Conservation (phyloP, 2,329 filamentous ascomycete species). For the Sclerotinia spermophila region DNA sequence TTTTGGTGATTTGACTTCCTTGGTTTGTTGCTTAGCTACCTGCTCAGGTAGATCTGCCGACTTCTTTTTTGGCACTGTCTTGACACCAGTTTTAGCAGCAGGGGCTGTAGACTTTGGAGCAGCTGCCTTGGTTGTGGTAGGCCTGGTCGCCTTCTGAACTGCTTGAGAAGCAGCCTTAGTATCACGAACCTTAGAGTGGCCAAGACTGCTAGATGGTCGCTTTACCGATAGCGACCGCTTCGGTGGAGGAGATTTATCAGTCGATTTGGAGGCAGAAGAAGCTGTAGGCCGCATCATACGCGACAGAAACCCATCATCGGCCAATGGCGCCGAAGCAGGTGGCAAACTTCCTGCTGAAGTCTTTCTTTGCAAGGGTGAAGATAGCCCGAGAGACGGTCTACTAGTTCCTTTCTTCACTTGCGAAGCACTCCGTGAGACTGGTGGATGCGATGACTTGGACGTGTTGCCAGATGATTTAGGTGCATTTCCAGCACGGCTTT, state of each 20-base stretch:
- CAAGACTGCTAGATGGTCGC: conserved; percentile 31
- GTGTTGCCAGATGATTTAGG: conserved; percentile 17
- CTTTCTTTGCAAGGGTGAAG: conserved; percentile 50
- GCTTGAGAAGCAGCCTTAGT: conserved; percentile 19
- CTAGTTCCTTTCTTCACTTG: conserved; percentile 28
- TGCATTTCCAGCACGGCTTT: conserved; percentile 32
- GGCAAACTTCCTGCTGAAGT: conserved; percentile 47
- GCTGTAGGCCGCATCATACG: conserved; percentile 78
- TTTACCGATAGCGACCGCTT: conserved; percentile 32
- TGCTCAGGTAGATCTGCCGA: conserved; percentile 25
- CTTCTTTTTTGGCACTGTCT: conserved; percentile 20
- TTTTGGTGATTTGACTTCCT: conserved; percentile 20
- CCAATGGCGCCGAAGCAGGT: conserved; percentile 48
- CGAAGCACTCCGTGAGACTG: conserved; percentile 30
- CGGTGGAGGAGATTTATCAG: conserved; percentile 56
- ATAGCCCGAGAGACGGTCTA: conserved; percentile 49
- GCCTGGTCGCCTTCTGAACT: conserved; percentile 18
- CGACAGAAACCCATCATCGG: conserved; percentile 71
- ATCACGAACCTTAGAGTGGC: conserved; percentile 27
- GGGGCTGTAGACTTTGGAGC: conserved; percentile 18
- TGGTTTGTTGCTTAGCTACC: conserved; percentile 10
- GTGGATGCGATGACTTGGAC: conserved; percentile 11
- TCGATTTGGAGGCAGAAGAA: conserved; percentile 62
- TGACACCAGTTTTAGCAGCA: conserved; percentile 13
- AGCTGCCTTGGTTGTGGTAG: conserved; percentile 5